Conservation (phyloP, 2,329 filamentous ascomycete genomes). For the Cladophialophora exuberans region DNA sequence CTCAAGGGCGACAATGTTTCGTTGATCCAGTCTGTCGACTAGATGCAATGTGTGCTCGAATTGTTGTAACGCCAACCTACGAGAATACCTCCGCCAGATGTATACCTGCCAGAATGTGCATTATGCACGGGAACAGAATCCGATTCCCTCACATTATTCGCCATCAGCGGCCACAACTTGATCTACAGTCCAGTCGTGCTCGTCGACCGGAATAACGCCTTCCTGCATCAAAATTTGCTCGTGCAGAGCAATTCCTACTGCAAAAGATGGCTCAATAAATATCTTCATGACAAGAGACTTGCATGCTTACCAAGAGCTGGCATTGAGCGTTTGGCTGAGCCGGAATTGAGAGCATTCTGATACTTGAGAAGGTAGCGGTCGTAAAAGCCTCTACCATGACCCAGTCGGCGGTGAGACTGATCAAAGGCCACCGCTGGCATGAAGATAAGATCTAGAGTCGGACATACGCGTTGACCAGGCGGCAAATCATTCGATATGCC, state of each 20-base stretch:
- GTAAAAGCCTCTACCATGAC: conserved; percentile 96
- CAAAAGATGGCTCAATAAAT: conserved; percentile 38
- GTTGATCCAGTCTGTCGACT: conserved; percentile 66
- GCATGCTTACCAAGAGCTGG: conserved; percentile 61
- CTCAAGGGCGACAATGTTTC: conserved; percentile 89
- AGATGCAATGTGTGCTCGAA: conserved; percentile 14
- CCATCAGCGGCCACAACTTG: conserved; percentile 56
- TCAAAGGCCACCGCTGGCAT: conserved; percentile 96
- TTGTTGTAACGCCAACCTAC: not conserved
- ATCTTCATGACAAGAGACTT: conserved; percentile 30
- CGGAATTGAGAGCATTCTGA: conserved; percentile 44
- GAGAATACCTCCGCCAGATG: not conserved
- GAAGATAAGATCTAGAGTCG: conserved; percentile 78
- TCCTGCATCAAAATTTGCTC: conserved; percentile 77
- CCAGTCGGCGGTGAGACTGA: conserved; percentile 71
- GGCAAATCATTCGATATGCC: conserved; percentile 25
- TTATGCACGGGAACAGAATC: too few relatives aligned
- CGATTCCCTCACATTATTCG: conserved; percentile 8
- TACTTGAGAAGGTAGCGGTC: conserved; percentile 88
- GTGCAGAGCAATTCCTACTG: conserved; percentile 78
- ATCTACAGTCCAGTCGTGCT: conserved; percentile 79
- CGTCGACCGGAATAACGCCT: conserved; percentile 71
- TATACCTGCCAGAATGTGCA: too few relatives aligned
- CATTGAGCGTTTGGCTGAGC: conserved; percentile 46
- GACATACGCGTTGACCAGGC: conserved; percentile 33